Conservation (phyloP, 169 alveolate genomes). For the Babesia ovis region DNA sequence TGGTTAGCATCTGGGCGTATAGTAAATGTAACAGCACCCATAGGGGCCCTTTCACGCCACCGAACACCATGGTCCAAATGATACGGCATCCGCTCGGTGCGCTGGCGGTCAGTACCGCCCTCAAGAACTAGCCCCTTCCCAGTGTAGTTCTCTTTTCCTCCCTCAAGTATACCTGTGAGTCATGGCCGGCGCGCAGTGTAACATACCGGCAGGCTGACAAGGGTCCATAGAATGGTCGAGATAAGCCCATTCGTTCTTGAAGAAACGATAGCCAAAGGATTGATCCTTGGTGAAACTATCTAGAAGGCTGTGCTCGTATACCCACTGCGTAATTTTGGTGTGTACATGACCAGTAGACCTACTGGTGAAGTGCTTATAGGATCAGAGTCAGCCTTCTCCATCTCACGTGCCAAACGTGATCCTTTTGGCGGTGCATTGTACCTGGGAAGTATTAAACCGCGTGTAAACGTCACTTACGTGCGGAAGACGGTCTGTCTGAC, state of each 20-base stretch:
- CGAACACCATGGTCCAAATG: slow-evolving; percentile 73
- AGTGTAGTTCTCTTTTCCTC: slow-evolving; percentile 76
- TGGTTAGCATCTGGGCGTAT: slow-evolving; percentile 77
- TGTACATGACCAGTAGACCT: slow-evolving; percentile 33
- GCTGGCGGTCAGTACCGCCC: slow-evolving; percentile 74
- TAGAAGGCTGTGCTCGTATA: slow-evolving; percentile 65
- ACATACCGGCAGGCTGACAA: slow-evolving; percentile 69
- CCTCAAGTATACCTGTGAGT: slow-evolving; percentile 67
- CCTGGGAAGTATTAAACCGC: neutral
- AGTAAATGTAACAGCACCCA: slow-evolving; percentile 67
- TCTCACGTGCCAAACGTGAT: slow-evolving; percentile 35
- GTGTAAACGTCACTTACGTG: neutral
- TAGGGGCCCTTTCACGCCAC: slow-evolving; percentile 66
- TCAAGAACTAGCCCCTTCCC: slow-evolving; percentile 75
- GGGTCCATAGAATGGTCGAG: slow-evolving; percentile 72
- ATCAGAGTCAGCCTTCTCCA: slow-evolving; percentile 34
- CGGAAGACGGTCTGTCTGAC: neutral
- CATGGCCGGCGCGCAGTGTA: neutral
- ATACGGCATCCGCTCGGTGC: slow-evolving; percentile 72
- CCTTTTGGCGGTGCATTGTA: slow-evolving; percentile 64
- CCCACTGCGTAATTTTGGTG: slow-evolving; percentile 68
- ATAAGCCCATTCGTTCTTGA: slow-evolving; percentile 79
- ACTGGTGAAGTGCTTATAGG: slow-evolving; percentile 64
- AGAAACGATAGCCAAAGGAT: slow-evolving; percentile 61
- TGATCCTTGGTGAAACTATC: slow-evolving; percentile 66